Base-by-base conservation (phyloP, 148 eudicot genomes). In the Vaccinium corymbosum region DNA sequence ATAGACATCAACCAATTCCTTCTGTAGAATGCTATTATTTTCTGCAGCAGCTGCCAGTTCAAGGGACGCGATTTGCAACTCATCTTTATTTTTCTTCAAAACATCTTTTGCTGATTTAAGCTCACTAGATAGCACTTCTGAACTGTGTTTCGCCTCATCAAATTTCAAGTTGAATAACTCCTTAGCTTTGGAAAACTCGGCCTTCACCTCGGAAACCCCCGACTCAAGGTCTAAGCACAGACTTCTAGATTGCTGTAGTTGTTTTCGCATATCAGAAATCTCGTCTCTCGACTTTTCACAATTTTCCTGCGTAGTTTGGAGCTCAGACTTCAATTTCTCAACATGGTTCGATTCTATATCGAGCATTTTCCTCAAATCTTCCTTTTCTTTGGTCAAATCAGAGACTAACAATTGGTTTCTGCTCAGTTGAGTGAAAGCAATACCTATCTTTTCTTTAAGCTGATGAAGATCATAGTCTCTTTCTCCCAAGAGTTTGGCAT, bases 1-100 rank as follows among this genome's bases (percentile, higher is more conserved):
- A 84, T 89, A 89, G 71, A 85, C 95, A 70, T 90, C 93, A 66
- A 76, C 88, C 78, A 97, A 89, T 88, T 97, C 98, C 61, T 90
- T 90, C 86, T 88, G 88, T 50, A 94, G 82, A 80, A 70, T 85
- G 49, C 90, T 89, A 25, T 90, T 84, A 80, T 82, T 87, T 79
- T 88, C 87, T 20, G 79, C 64, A 13, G 84, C 80, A 46, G 82
- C 77, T 27, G 87, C 86, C 50, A 97, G 87, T 78, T 95, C 93
- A 64, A 42, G 46, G 17, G 92, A 88, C 86, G 83, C 59, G 42
- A 14, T 75, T 80, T 75, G 66, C 52, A 91, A 86, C 88, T 93
- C 91, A 38, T 84, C 87, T 81, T 91, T 83, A 12, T 89, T 84
- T 81, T 84, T 84, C 17, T 87, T 85, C 71, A 92, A 66, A 76